phyloP scores from a whole-genome alignment of 352 stramenopile genomes.

The Globisporangium carolinianum region DNA sequence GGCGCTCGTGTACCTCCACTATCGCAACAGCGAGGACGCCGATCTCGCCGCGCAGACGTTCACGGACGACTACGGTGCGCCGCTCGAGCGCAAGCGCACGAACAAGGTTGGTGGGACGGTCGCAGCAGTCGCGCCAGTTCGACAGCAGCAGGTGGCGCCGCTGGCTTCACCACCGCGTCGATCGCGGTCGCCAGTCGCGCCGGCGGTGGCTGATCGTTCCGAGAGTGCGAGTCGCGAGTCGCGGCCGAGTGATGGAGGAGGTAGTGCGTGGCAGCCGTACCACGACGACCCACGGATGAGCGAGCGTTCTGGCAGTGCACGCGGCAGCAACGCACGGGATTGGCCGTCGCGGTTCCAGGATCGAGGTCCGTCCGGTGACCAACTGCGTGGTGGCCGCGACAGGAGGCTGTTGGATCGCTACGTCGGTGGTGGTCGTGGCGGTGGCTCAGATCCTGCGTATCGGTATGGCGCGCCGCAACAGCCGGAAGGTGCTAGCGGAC shows the following conservation, averaged over 20 bases:
- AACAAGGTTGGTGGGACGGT: constrained; percentile 33
- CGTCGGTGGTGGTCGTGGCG: too few relatives aligned
- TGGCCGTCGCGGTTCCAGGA: constrained; percentile 7
- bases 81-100: constrained; percentile 27
- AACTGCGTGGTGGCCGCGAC: too few relatives aligned
- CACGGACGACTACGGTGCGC: constrained; percentile 30
- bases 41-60: constrained; percentile 30
- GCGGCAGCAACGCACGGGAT: too few relatives aligned
- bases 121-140: constrained; percentile 6
- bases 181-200: constrained; percentile 25
- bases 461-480: too few relatives aligned
- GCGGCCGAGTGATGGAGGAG: background rate
- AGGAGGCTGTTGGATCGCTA: too few relatives aligned
- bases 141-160: constrained; percentile 7
- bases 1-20: constrained; percentile 37
- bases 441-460: too few relatives aligned
- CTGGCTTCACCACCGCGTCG: constrained; percentile 11
- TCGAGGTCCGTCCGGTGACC: background rate
- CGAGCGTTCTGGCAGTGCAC: background rate
- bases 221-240: too few relatives aligned
- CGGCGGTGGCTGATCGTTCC: too few relatives aligned
- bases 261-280: constrained; percentile 6
- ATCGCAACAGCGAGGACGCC: constrained; percentile 45
- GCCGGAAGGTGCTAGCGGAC: too few relatives aligned
- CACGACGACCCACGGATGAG: constrained; percentile 4